Conservation (phyloP, 2,329 filamentous ascomycete genomes). For the Aaosphaeria pasadenensis region DNA sequence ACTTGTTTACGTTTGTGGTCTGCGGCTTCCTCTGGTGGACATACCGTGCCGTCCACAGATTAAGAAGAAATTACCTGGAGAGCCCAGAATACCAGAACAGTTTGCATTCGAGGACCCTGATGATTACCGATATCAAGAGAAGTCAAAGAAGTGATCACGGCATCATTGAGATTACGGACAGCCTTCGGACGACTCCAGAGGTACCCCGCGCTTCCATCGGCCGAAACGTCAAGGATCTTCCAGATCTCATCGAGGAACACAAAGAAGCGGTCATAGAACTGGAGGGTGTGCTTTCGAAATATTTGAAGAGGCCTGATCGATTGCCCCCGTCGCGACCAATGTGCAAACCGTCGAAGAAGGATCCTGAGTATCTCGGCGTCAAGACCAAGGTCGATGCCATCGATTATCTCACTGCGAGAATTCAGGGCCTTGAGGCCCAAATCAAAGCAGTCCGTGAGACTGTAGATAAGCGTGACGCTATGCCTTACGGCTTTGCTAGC, state of each 20-base stretch:
- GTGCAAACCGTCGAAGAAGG: conserved; percentile 77
- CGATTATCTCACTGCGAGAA: conserved; percentile 83
- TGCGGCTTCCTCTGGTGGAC: conserved; percentile 86
- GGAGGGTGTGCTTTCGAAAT: conserved; percentile 81
- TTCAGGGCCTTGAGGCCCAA: conserved; percentile 75
- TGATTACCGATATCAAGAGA: conserved; percentile 79
- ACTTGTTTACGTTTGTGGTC: conserved; percentile 70
- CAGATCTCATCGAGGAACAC: conserved; percentile 80
- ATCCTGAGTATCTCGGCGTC: conserved; percentile 59
- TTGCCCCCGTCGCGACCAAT: conserved; percentile 74
- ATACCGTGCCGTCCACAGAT: conserved; percentile 67
- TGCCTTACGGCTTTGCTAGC: conserved; percentile 92
- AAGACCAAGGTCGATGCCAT: conserved; percentile 87
- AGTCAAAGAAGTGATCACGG: conserved; percentile 80
- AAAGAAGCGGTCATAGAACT: conserved; percentile 76
- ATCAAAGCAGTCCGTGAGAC: conserved; percentile 79
- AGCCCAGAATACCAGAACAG: conserved; percentile 85
- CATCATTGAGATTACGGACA: conserved; percentile 77
- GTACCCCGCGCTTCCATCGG: conserved; percentile 80
- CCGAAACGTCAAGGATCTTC: conserved; percentile 87
- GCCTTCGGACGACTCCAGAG: conserved; percentile 73
- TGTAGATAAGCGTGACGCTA: conserved; percentile 82
- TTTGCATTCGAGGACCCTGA: conserved; percentile 67
- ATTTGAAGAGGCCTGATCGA: conserved; percentile 80
- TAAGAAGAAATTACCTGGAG: conserved; percentile 79